Evolutionary conservation across 2,329 filamentous ascomycete species (phyloP), one percentile per base, ranked within the genome.

Genomic region (Fusarium sp.): DNA sequence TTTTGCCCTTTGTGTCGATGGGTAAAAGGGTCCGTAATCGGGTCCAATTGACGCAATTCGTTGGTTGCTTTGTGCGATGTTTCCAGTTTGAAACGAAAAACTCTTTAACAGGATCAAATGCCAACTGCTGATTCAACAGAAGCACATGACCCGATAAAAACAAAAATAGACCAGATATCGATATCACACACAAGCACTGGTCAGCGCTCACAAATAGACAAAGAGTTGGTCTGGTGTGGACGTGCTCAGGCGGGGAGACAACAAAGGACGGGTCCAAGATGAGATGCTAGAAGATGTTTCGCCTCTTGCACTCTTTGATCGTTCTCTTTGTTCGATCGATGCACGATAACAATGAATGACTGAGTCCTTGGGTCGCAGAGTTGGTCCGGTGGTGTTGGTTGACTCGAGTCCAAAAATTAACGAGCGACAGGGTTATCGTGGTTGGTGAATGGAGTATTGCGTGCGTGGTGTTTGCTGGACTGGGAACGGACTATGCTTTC

Each of bases 381-480:
- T 22, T 37, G 54, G 49, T 70, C 47, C 54, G 55, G 59, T 30
- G 40, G 24, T 20, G 45, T 47, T 40, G 62, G 32, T 49, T 49
- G 33, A 51, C 41, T 33, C 37, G 43, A 39, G 41, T 28, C 43
- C 71, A 51, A 49, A 37, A 52, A 49, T 68, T 59, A 67, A 56
- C 48, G 57, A 56, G 49, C 46, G 66, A 49, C 63, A 60, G 63
- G 60, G 58, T 51, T 65, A 62, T 69, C 58, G 60, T 56, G 57
- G 49, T 55, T 52, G 62, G 30, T 48, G 65, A 56, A 37, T 64
- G 54, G 54, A 59, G 65, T 51, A 57, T 54, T 10, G 24, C 26
- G 26, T 68, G 70, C 41, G 58, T 62, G 37, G 46, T 64, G 60
- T 56, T 56, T 65, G 54, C 43, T 63, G 32, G 58, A 30, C 41